Base-by-base conservation (phyloP, 1,139 yeast genomes). In the Hemisphaericaspora xylofermentans region DNA sequence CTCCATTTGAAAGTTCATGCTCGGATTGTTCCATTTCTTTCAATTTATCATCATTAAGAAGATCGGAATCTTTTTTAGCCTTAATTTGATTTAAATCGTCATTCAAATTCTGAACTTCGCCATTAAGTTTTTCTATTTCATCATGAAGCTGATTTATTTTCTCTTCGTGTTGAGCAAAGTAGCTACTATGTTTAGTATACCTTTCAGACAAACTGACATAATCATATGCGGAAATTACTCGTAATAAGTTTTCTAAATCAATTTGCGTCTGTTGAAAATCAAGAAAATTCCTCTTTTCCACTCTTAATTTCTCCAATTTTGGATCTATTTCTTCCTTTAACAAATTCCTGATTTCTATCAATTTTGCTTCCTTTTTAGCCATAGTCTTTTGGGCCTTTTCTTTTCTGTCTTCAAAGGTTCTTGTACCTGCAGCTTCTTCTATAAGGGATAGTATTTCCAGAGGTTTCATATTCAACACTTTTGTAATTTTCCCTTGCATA, bases 401-500 rank as follows among this genome's bases (percentile, higher is more conserved):
- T 53, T 93, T 83, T 46, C 96, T 78, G 49, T 89, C 96, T 60
- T 93, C 98, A 58, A 88, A 94, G 73, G 94, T 88, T 48, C 95
- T 79, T 0, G 98, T 94, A 6, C 99, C 98, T 0, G 98, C 96
- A 0, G 98, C 98, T 65, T 94, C 99, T 64, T 93, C 98, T 45
- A 94, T 89, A 51, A 93, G 73, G 3, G 96, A 83, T 51, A 94
- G 66, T 27, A 91, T 87, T 60, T 94, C 98, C 2, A 80, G 67
- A 1, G 98, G 95, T 56, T 88, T 89, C 98, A 93, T 93, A 61
- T 94, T 93, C 56, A 94, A 74, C 44, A 94, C 98, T 60, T 94
- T 93, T 27, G 98, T 94, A 64, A 94, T 94, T 57, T 88, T 86
- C 45, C 99, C 99, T 65, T 94, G 99, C 98, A 94, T 93, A 56